A percentile compares a stretch with the other conserved stretches of the same genome.
phyloP scores from a whole-genome alignment of 345 rosid genomes.

The Cardiospermum halicacabum region DNA sequence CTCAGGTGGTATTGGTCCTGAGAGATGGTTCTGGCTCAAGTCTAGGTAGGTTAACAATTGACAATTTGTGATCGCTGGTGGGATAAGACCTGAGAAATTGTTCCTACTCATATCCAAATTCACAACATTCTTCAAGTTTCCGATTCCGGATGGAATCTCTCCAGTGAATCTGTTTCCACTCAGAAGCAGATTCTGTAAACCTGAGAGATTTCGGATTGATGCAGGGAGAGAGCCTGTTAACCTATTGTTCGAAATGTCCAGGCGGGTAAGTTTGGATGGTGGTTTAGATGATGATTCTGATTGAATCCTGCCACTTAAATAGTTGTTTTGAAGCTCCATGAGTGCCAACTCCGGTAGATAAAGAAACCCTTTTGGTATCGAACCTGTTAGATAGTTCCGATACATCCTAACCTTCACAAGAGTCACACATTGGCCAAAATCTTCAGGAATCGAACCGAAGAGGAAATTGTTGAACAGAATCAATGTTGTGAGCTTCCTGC shows the following conservation, averaged over 20 bases:
- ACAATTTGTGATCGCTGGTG: conserved; percentile 61
- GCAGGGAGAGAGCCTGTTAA: conserved; percentile 64
- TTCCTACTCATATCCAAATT: conserved; percentile 72
- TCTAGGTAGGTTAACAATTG: conserved; percentile 44
- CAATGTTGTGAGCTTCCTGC: conserved; percentile 48
- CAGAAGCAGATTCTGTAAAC: conserved; percentile 69
- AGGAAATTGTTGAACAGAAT: conserved; percentile 82
- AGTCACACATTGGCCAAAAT: conserved; percentile 61
- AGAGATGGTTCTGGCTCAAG: conserved; percentile 61
- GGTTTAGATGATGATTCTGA: conserved; percentile 24
- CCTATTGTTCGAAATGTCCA: conserved; percentile 71
- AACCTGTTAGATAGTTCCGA: conserved; percentile 71
- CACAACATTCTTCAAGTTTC: conserved; percentile 42
- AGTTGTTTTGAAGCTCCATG: conserved; percentile 78
- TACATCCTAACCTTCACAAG: conserved; percentile 67
- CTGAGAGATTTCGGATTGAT: conserved; percentile 54
- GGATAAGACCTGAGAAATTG: conserved; percentile 64
- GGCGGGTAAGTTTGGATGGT: conserved; percentile 43
- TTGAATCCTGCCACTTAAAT: conserved; percentile 47
- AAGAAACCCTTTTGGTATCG: conserved; percentile 65
- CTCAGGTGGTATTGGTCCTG: conserved; percentile 56
- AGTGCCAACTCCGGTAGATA: conserved; percentile 60
- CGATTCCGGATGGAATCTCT: conserved; percentile 60
- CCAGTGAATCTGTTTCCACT: conserved; percentile 62
- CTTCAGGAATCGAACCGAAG: conserved; percentile 73